A percentile compares a stretch with the other conserved stretches of the same genome.
phyloP scores from a whole-genome alignment of 2,329 filamentous ascomycete genomes.

The Aspergillus vadensis region DNA sequence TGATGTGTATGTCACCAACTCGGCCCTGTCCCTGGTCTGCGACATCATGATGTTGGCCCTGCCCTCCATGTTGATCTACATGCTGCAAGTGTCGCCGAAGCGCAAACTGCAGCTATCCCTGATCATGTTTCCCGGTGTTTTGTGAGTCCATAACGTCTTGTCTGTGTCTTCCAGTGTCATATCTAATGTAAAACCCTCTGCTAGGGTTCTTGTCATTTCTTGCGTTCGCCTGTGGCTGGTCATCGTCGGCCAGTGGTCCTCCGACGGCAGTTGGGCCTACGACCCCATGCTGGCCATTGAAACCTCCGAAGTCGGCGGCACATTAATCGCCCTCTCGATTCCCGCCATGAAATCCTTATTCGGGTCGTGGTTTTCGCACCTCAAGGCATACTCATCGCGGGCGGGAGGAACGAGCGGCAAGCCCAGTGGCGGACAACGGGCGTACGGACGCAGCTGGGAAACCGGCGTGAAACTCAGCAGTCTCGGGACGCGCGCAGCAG shows the following conservation, averaged over 20 bases:
- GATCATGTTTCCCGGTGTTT: slow-evolving; percentile 53
- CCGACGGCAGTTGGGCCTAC: slow-evolving; percentile 55
- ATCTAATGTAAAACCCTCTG: background rate
- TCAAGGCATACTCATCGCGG: background rate
- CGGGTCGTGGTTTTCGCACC: slow-evolving; percentile 19
- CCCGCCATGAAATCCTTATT: slow-evolving; percentile 55
- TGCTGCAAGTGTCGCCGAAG: slow-evolving; percentile 47
- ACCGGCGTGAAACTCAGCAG: background rate
- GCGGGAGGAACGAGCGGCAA: background rate
- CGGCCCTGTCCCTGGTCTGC: slow-evolving; percentile 52
- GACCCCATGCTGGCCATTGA: slow-evolving; percentile 55
- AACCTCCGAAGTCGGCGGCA: slow-evolving; percentile 54
- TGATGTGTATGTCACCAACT: slow-evolving; percentile 56
- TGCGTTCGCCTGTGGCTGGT: slow-evolving; percentile 52
- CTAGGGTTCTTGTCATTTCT: slow-evolving; percentile 55
- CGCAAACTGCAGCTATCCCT: slow-evolving; percentile 52
- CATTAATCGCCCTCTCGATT: slow-evolving; percentile 54
- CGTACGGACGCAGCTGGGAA: background rate
- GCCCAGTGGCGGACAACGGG: background rate
- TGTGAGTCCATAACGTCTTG: slow-evolving; percentile 37
- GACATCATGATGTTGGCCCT: slow-evolving; percentile 56
- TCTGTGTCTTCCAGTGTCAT: too few species aligned
- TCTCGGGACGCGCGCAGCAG: background rate
- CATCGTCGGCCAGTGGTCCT: slow-evolving; percentile 49
- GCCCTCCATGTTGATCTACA: slow-evolving; percentile 51